These are phyloP conservation scores for Xylaria palmicola DNA, from an alignment of 495 filamentous ascomycete species.

Conservation along the genomic window DNA sequence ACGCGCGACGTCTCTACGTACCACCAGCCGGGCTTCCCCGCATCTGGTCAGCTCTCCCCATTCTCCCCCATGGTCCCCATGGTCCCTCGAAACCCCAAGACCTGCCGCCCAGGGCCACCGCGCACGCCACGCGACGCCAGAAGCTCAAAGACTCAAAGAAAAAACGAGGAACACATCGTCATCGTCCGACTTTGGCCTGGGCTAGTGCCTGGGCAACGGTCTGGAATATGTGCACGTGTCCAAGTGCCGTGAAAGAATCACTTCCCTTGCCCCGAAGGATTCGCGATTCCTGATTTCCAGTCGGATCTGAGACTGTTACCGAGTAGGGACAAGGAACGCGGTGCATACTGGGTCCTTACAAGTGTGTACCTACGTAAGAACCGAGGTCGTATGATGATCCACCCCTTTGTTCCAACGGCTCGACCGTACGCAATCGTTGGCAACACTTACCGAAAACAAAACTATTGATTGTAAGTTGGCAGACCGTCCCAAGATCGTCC, in stretches of 20 bases:
- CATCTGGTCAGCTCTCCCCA: not conserved
- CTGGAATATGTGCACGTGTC: not conserved
- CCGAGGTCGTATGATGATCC: no score
- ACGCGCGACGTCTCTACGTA: not conserved
- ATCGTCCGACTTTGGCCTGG: not conserved
- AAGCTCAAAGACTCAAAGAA: not conserved
- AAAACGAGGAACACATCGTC: not conserved
- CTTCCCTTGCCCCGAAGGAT: slow-evolving; percentile 5
- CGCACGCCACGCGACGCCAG: not conserved
- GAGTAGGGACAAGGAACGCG: not conserved
- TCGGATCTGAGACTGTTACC: not conserved
- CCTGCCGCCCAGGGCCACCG: not conserved
- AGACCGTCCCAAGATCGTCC: no score
- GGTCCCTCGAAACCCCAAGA: not conserved
- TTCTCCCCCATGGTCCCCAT: slow-evolving; percentile 6
- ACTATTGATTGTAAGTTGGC: no score
- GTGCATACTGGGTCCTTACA: no score
- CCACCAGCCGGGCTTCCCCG: slow-evolving; percentile 3
- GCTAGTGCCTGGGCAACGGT: not conserved
- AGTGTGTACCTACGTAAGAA: no score
- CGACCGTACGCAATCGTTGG: no score
- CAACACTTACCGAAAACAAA: no score
- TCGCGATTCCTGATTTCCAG: not conserved
- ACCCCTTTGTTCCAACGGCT: no score
- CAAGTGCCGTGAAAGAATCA: not conserved